A percentile compares a stretch with the other conserved stretches of the same genome.
Evolutionary conservation across 306 rosid genomes (phyloP).

Genomic region (Fragaria iinumae): DNA sequence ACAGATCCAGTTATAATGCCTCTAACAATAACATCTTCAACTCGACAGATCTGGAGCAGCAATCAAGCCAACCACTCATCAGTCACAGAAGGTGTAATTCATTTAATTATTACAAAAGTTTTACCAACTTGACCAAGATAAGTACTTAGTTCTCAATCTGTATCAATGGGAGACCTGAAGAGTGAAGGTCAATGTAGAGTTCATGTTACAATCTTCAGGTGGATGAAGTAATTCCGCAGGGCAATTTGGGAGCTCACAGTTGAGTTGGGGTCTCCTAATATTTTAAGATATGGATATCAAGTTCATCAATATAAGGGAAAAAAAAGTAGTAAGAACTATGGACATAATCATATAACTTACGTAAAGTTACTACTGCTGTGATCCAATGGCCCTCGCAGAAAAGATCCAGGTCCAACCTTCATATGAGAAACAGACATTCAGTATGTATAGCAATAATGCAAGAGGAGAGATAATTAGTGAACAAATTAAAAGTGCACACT

Average conservation of each 20-base stretch:
- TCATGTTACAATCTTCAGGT: slow-evolving; percentile 94
- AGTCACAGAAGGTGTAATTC: slow-evolving; percentile 21
- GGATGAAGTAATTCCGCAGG: slow-evolving; percentile 88
- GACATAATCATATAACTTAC: slow-evolving; percentile 47
- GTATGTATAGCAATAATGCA: slow-evolving; percentile 17
- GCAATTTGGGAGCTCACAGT: slow-evolving; percentile 74
- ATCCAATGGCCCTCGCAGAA: slow-evolving; percentile 82
- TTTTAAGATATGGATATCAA: slow-evolving; percentile 27
- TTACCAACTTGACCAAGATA: slow-evolving; percentile 29
- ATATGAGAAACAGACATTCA: slow-evolving; percentile 32
- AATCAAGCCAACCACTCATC: slow-evolving; percentile 33
- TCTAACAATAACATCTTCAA: slow-evolving; percentile 69
- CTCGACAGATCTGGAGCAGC: slow-evolving; percentile 81
- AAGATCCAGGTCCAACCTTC: slow-evolving; percentile 87
- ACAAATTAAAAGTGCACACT: background rate
- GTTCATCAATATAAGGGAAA: slow-evolving; percentile 5
- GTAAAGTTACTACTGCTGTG: slow-evolving; percentile 33
- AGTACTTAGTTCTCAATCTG: slow-evolving; percentile 36
- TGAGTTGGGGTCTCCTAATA: slow-evolving; percentile 61
- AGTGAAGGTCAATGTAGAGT: slow-evolving; percentile 90
- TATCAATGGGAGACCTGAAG: slow-evolving; percentile 76
- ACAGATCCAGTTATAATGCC: slow-evolving; percentile 86
- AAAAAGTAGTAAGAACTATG: slow-evolving; percentile 6
- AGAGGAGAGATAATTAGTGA: background rate
- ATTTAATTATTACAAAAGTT: slow-evolving; percentile 10